Conservation (phyloP, 805 yeast species). For the Wickerhamiella parazyma region DNA sequence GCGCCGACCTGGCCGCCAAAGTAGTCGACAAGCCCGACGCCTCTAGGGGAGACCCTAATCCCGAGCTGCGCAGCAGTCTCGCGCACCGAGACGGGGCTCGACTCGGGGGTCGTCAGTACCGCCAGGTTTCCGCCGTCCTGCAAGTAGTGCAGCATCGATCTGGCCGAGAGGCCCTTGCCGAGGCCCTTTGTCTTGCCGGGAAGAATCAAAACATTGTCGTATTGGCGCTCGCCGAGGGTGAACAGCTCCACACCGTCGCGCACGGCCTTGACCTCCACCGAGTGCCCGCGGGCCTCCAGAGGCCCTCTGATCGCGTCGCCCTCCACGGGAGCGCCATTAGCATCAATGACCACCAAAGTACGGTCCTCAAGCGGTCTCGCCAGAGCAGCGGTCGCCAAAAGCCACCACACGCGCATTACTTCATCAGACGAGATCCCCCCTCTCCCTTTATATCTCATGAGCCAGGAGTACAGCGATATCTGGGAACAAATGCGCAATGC, state of each 20-base stretch:
- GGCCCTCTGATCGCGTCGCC: constrained; percentile 14
- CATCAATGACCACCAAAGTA: constrained; percentile 25
- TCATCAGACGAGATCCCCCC: no score
- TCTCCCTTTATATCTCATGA: no score
- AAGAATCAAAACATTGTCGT: constrained; percentile 44
- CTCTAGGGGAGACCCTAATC: constrained; percentile 68
- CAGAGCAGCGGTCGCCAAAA: neutral
- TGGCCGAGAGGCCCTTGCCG: constrained; percentile 31
- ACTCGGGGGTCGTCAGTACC: constrained; percentile 40
- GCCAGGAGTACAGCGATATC: constrained; percentile 17
- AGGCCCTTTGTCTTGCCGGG: constrained; percentile 38
- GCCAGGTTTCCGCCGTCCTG: constrained; percentile 64
- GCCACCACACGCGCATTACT: neutral
- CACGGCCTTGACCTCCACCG: constrained; percentile 24
- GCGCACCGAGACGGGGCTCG: constrained; percentile 48
- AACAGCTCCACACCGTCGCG: constrained; percentile 26
- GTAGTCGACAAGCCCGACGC: constrained; percentile 50
- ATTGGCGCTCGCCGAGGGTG: constrained; percentile 33
- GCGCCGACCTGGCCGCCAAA: constrained; percentile 30
- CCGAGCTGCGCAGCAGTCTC: constrained; percentile 68
- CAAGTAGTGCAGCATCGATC: constrained; percentile 45
- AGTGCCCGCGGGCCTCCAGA: constrained; percentile 26
- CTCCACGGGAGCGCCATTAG: constrained; percentile 13
- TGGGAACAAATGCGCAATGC: constrained; percentile 19
- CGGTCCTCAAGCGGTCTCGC: constrained; percentile 19